Conservation (phyloP, 1,284 basidiomycete species). For the Apiotrichum montevideense region DNA sequence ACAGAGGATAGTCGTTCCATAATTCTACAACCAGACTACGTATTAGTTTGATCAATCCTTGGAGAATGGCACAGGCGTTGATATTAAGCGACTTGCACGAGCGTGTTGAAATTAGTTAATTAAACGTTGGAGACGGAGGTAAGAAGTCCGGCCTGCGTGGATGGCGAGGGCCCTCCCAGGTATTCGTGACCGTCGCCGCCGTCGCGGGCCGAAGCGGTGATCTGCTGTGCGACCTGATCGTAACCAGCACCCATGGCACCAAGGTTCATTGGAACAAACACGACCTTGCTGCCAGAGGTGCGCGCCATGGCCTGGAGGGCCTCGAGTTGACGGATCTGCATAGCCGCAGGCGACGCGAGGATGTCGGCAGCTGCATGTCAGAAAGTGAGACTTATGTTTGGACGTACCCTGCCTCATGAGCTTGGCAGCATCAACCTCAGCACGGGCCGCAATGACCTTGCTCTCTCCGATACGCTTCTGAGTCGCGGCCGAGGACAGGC, state of each 20-base stretch:
- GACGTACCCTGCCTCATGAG: conserved; percentile 68
- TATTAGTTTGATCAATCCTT: too few species aligned
- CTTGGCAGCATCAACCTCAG: conserved; percentile 88
- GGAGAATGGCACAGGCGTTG: too few species aligned
- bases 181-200: conserved; percentile 7
- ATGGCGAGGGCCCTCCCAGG: neutral
- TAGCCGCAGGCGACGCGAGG: conserved; percentile 83
- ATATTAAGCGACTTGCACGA: too few species aligned
- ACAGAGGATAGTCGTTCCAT: too few species aligned
- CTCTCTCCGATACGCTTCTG: conserved; percentile 86
- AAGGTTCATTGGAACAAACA: conserved; percentile 59
- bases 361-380: conserved; percentile 51
- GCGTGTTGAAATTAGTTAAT: neutral
- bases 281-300: conserved; percentile 72
- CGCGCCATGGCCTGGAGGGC: conserved; percentile 68
- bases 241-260: conserved; percentile 40
- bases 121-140: conserved; percentile 36
- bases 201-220: conserved; percentile 30
- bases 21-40: too few species aligned
- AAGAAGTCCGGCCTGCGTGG: conserved; percentile 36
- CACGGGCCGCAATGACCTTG: conserved; percentile 89
- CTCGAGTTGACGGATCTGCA: conserved; percentile 95
- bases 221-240: conserved; percentile 30
- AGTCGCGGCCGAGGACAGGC: conserved; percentile 85
- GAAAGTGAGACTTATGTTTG: conserved; percentile 1